phyloP scores from a whole-genome alignment of 2,329 filamentous ascomycete species.

The Penicillium sp. region DNA sequence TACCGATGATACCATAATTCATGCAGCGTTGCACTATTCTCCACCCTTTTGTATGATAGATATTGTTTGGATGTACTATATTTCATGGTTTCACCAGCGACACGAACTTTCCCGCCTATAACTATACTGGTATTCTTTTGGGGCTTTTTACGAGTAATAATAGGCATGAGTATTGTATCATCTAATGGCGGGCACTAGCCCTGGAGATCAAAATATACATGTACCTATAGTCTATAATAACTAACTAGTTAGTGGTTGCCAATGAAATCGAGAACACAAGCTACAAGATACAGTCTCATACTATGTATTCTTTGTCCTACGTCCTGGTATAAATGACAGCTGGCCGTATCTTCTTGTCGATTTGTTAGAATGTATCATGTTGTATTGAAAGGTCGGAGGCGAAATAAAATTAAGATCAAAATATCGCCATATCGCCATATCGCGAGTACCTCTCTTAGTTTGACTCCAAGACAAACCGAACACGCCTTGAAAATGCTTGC shows the following conservation, averaged over 20 bases:
- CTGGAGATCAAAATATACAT: background rate
- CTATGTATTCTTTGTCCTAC: background rate
- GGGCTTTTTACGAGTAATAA: background rate
- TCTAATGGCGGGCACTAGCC: too few species aligned
- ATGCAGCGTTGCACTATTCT: constrained; percentile 4
- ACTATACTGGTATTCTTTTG: background rate
- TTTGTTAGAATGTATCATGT: background rate
- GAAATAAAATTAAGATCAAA: constrained; percentile 19
- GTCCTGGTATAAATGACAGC: background rate
- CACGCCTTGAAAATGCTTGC: constrained; percentile 19
- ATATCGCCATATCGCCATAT: constrained; percentile 21
- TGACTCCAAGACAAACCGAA: constrained; percentile 10
- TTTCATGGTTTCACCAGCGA: constrained; percentile 12
- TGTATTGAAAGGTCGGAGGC: constrained; percentile 5
- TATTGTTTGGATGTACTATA: constrained; percentile 25
- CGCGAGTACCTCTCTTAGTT: constrained; percentile 12
- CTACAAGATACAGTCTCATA: background rate
- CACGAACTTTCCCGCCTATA: background rate
- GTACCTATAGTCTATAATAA: background rate
- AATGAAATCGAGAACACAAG: background rate
- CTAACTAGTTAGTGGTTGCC: background rate
- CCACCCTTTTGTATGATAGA: constrained; percentile 20
- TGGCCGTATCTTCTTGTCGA: background rate
- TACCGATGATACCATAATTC: constrained; percentile 58
- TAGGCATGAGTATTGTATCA: background rate